These are phyloP conservation scores for Aureoboletus auriporus DNA, from an alignment of 768 basidiomycete genomes.

Conservation along the genomic window DNA sequence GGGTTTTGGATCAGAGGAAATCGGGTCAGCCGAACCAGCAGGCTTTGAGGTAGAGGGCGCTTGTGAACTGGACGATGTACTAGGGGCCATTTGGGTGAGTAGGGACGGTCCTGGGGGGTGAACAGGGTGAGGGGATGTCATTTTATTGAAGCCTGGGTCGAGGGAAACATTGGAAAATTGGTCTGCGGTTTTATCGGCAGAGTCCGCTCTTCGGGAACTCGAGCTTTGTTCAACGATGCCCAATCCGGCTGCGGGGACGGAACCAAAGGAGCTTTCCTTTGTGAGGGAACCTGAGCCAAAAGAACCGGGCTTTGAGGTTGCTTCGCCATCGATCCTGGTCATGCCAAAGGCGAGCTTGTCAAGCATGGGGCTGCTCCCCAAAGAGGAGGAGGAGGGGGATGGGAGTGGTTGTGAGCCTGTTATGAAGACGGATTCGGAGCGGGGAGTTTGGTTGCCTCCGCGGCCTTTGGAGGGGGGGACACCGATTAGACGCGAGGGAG, in stretches of 20 bases:
- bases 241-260: conserved; percentile 6
- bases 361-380: conserved; percentile 63
- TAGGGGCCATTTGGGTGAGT: conserved; percentile 65
- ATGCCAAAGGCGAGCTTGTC: conserved; percentile 92
- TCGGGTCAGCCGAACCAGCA: conserved; percentile 19
- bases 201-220: conserved; percentile 27
- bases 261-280: conserved; percentile 21
- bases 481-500: conserved; percentile 71
- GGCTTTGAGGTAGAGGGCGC: conserved; percentile 19
- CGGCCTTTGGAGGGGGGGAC: conserved; percentile 91
- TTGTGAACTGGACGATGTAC: conserved; percentile 22
- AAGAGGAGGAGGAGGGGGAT: conserved; percentile 74
- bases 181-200: conserved; percentile 45
- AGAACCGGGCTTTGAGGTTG: conserved; percentile 33
- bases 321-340: conserved; percentile 73
- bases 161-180: conserved; percentile 47
- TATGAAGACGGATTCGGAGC: conserved; percentile 77
- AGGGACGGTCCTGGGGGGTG: conserved; percentile 61
- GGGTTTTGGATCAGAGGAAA: conserved; percentile 17
- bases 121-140: conserved; percentile 31
- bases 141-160: conserved; percentile 38
- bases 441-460: conserved; percentile 94
- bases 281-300: conserved; percentile 21
- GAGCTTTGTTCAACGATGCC: conserved; percentile 11
- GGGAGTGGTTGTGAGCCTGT: conserved; percentile 93